Base-by-base conservation (phyloP, 148 eudicot species). In the Camellia granthamiana region DNA sequence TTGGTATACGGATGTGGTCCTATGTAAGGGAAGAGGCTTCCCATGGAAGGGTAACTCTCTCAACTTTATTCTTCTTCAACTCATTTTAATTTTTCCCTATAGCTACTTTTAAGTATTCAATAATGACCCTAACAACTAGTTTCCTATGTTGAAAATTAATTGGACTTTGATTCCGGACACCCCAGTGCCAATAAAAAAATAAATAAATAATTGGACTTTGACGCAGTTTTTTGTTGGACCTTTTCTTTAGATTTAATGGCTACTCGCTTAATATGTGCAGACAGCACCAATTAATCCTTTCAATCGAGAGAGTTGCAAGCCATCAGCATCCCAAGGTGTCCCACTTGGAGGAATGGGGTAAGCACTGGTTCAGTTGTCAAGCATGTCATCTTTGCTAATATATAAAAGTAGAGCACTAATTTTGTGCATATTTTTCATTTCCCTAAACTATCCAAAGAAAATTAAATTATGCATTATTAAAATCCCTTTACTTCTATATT, bases 331-430 rank as follows among this genome's bases (percentile, higher is more conserved):
- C 66, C 98, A 90, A 83, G 99, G 99, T 56, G 95, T 94, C 67
- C 99, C 99, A 7, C 89, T 96, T 70, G 99, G 99, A 82, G 99
- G 99, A 79, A 96, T 96, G 99, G 99, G 99, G 99, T 96, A 88
- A 82, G 80, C 71, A 71, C 63, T 75, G 47, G 12, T 63, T 81
- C 41, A 79, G 21, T 82, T 69, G 38, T 83, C 60, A 42, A 44
- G 69, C 66, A 30, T 75, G 81, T 19, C 9, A 73, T 84, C 30
- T 30, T 30, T 30, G 30, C 30, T 30, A 30, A 30, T 30, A 30
- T 0, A 30, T 30, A 30, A 30, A 30, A 30, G 30, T 30, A 30
- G 30, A 30, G 0, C 30, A 30, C 30, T 30, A 30, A 30, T 30
- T 30, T 30, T 30, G 30, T 30, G 30, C 0, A 0, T 30, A 30